phyloP scores from a whole-genome alignment of 176 grass and related monocot genomes.

The barley (Hordeum vulgare) region MorexV3_pseudomolecules_assembly NC_058522.1:457718357-457718856 shows the following conservation, averaged over 20 bases:
- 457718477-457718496: slow-evolving; percentile 42
- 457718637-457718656: slow-evolving; percentile 94
- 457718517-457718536: slow-evolving; percentile 37
- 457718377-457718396: slow-evolving; percentile 48
- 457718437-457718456: slow-evolving; percentile 66
- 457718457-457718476: slow-evolving; percentile 51
- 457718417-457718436: slow-evolving; percentile 55
- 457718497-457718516: slow-evolving; percentile 35
- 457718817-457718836: background rate
- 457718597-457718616: slow-evolving; percentile 86
- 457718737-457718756: slow-evolving; percentile 75
- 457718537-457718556: slow-evolving; percentile 36
- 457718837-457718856: background rate
- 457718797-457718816: background rate
- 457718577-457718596: slow-evolving; percentile 75
- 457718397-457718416: slow-evolving; percentile 60
- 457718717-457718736: slow-evolving; percentile 89
- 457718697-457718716: slow-evolving; percentile 77
- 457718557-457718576: slow-evolving; percentile 40
- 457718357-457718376: slow-evolving; percentile 74
- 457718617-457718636: slow-evolving; percentile 80
- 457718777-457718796: background rate
- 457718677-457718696: slow-evolving; percentile 46
- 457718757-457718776: slow-evolving; percentile 2
- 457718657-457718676: slow-evolving; percentile 79